Evolutionary conservation across 495 filamentous ascomycete genomes (phyloP), one percentile per base, ranked within the genome.

Genomic region (Immersiella caudata): DNA sequence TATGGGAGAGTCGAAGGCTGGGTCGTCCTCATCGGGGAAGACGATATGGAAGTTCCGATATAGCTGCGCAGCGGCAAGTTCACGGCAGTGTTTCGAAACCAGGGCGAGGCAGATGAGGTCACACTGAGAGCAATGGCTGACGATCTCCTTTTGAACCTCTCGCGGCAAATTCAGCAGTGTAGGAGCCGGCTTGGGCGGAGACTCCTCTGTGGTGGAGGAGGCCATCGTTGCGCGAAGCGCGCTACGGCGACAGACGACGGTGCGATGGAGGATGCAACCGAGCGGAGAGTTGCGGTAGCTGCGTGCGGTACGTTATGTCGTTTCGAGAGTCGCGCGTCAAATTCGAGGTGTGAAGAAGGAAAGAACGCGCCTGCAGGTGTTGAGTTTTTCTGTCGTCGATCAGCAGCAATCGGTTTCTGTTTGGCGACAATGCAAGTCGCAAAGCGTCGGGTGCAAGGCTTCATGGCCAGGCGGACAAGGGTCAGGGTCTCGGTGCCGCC

Each of bases 41-140:
- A 85, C 77, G 60, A 87, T 87, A 61, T 80, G 76, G 67, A 89
- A 84, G 56, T 81, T 82, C 58, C 85, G 84, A 69, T 89, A 90
- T 18, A 90, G 76, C 67, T 85, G 78, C 61, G 81, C 78, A 61
- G 83, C 80, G 24, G 86, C 86, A 46, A 90, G 80, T 12, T 82
- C 76, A 61, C 82, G 80, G 68, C 87, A 88, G 68, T 84, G 81
- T 55, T 73, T 79, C 18, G 81, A 87, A 24, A 89, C 85, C 16
- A 85, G 79, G 16, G 84, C 80, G 49, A 88, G 78, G 55, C 79
- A 78, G 63, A 87, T 80, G 60, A 86, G 81, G 60, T 88, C 86
- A 68, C 55, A 60, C 58, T 75, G 72, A 4, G 73, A 70, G 67
- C 80, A 81, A 71, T 86, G 76, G 27, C 68, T 71, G 67, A 86